Evolutionary conservation across 768 basidiomycete genomes (phyloP), one percentile per base, ranked within the genome.

Genomic region (Trametes punicea): DNA sequence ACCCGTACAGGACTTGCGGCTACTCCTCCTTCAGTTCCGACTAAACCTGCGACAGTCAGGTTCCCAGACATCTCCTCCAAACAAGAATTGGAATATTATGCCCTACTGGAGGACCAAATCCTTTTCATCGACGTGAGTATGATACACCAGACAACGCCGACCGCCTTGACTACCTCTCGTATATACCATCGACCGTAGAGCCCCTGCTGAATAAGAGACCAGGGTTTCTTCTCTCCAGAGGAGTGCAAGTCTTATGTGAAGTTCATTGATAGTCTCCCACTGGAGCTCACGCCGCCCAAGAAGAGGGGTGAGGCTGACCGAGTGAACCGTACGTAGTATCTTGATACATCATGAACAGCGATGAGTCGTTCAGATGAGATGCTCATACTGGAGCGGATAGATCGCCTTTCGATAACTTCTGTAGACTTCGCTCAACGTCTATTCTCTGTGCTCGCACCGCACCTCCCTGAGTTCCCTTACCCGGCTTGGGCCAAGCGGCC

Each of bases 231-330:
- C 33, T 78, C 81, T 47, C 70, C 76, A 1, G 75, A 75, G 50
- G 87, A 89, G 69, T 89, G 87, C 72, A 81, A 80, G 61, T 57
- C 71, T 7, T 85, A 77, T 62, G 73, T 80, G 29, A 76, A 79
- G 54, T 82, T 86, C 70, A 80, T 88, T 51, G 81, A 85, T 48
- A 67, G 62, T 33, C 74, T 84, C 15, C 81, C 81, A 21, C 73
- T 88, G 13, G 82, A 85, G 61, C 75, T 86, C 3, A 85, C 85
- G 0, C 85, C 84, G 10, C 83, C 87, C 3, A 84, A 84, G 72
- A 87, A 86, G 69, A 75, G 77, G 55, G 88, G 85, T 8, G 86
- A 90, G 65, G 88, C 88, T 1, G 81, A 81, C 18, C 70, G 88
- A 55, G 77, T 86, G 9, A 90, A 89, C 69, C 76, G 86, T 87